Percentiles rank a stretch among this genome's conserved stretches.
These are phyloP conservation scores for Boletellus sp. DNA, from an alignment of 768 basidiomycete species.

Conservation along the genomic window DNA sequence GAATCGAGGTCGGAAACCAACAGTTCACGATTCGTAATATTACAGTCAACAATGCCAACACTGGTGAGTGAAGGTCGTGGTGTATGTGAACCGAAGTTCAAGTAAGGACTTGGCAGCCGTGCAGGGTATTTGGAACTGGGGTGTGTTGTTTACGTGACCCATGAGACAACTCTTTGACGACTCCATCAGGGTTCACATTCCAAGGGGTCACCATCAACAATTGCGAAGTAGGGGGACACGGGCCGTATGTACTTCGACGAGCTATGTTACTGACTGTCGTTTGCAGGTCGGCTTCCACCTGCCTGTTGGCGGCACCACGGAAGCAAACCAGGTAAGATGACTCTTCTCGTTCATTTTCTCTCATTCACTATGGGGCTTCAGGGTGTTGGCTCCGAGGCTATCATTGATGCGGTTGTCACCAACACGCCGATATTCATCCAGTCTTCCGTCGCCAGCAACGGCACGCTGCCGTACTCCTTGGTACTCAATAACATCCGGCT, in stretches of 20 bases:
- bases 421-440: slow-evolving; percentile 44
- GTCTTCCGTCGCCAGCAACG: slow-evolving; percentile 32
- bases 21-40: slow-evolving; percentile 72
- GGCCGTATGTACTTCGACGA: too few relatives aligned
- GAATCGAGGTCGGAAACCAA: slow-evolving; percentile 74
- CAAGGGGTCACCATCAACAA: slow-evolving; percentile 48
- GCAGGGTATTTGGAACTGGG: slow-evolving; percentile 40
- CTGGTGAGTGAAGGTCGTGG: slow-evolving; percentile 23
- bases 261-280: neutral
- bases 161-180: neutral
- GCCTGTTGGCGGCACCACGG: slow-evolving; percentile 34
- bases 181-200: slow-evolving; percentile 44
- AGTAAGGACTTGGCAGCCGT: slow-evolving; percentile 14
- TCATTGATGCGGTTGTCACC: slow-evolving; percentile 42
- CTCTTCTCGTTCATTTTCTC: neutral
- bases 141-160: slow-evolving; percentile 17
- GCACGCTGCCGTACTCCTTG: slow-evolving; percentile 31
- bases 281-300: slow-evolving; percentile 44
- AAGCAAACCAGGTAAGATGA: slow-evolving; percentile 29
- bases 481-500: slow-evolving; percentile 36
- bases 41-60: slow-evolving; percentile 44
- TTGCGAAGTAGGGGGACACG: slow-evolving; percentile 20
- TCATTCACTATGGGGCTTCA: slow-evolving; percentile 12
- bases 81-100: neutral
- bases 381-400: slow-evolving; percentile 41